phyloP scores from a whole-genome alignment of 768 basidiomycete species.

The Suillus sp. region DNA sequence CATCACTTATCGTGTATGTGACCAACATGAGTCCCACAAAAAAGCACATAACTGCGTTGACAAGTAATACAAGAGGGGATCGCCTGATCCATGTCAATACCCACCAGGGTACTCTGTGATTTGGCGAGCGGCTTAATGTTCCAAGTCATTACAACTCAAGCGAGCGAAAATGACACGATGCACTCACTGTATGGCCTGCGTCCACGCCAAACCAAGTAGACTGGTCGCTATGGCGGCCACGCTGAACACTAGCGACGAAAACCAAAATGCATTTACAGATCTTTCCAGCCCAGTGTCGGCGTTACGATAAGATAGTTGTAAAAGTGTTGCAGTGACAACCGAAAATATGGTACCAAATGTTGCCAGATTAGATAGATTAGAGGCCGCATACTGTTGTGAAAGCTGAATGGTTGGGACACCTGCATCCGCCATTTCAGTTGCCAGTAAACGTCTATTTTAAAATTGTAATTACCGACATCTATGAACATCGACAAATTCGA shows the following conservation, averaged over 20 bases:
- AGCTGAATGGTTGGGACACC: constrained; percentile 46
- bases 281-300: constrained; percentile 28
- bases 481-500: constrained; percentile 42
- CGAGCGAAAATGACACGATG: constrained; percentile 3
- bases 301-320: constrained; percentile 40
- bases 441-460: background rate
- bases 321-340: constrained; percentile 43
- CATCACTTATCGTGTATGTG: constrained; percentile 71
- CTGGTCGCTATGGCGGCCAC: constrained; percentile 46
- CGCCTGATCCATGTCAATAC: constrained; percentile 84
- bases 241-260: constrained; percentile 48
- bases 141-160: constrained; percentile 20
- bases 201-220: constrained; percentile 45
- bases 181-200: constrained; percentile 47
- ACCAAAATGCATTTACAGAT: constrained; percentile 45
- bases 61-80: constrained; percentile 80
- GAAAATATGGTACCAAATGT: constrained; percentile 49
- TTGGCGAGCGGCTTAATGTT: constrained; percentile 49
- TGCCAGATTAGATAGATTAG: constrained; percentile 44
- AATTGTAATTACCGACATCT: constrained; percentile 41
- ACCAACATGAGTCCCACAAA: constrained; percentile 78
- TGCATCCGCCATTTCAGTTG: constrained; percentile 15
- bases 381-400: constrained; percentile 42
- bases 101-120: constrained; percentile 60
- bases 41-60: constrained; percentile 81